A percentile compares a stretch with the other conserved stretches of the same genome.
Evolutionary conservation across 768 basidiomycete genomes (phyloP).

Genomic region (Rhodosporidiobolus sp.): DNA sequence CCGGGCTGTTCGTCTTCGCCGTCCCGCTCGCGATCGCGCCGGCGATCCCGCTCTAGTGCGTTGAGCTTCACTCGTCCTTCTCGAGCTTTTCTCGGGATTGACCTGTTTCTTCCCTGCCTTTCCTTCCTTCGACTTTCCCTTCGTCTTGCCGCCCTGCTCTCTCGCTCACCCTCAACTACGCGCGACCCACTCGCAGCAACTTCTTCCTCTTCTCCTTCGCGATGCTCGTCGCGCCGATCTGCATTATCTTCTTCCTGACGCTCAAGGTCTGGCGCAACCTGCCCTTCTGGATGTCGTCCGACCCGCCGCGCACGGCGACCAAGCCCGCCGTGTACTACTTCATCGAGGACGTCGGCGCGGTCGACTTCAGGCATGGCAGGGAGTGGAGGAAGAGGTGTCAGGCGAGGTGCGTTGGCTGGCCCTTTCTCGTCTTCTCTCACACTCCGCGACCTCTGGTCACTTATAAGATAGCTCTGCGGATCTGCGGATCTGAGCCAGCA

Average conservation of each 20-base stretch:
- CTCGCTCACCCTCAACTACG: not conserved
- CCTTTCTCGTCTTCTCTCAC: not conserved
- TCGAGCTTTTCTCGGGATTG: too few relatives aligned
- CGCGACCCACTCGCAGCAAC: slow-evolving; percentile 20
- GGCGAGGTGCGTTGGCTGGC: slow-evolving; percentile 25
- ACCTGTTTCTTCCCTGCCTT: not conserved
- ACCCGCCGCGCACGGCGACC: slow-evolving; percentile 40
- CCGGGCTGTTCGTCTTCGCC: slow-evolving; percentile 36
- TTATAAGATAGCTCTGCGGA: too few relatives aligned
- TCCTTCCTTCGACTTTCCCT: not conserved
- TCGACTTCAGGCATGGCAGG: slow-evolving; percentile 43
- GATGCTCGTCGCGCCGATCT: slow-evolving; percentile 35
- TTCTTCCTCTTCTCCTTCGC: slow-evolving; percentile 38
- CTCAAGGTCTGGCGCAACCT: slow-evolving; percentile 26
- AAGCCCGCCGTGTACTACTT: slow-evolving; percentile 44
- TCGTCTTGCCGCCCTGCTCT: not conserved
- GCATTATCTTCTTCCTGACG: slow-evolving; percentile 38
- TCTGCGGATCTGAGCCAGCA: too few relatives aligned
- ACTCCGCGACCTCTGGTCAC: not conserved
- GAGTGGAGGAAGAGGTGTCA: slow-evolving; percentile 37
- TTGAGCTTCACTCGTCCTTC: not conserved
- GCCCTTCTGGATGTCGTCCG: slow-evolving; percentile 40
- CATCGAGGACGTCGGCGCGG: slow-evolving; percentile 45
- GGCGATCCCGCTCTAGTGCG: slow-evolving; percentile 31
- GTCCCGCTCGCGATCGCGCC: slow-evolving; percentile 42